These are phyloP conservation scores for Sungouiella thailandica DNA, from an alignment of 805 yeast species.

Conservation along the genomic window DNA sequence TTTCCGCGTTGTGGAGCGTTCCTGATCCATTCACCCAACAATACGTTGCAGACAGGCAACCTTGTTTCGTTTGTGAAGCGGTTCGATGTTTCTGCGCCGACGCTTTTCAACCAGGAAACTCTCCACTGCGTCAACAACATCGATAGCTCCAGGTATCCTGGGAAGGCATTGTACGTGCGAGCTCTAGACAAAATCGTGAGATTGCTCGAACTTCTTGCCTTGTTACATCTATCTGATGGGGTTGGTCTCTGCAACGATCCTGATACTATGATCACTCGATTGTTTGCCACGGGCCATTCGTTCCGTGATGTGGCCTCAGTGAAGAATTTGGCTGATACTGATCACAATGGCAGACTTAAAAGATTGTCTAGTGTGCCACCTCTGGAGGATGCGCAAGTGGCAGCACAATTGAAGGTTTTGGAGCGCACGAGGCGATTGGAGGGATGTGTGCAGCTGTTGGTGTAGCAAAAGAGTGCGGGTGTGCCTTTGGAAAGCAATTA, in stretches of 20 bases:
- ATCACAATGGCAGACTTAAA: background rate
- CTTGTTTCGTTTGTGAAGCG: background rate
- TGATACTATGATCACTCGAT: conserved; percentile 1
- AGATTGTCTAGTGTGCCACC: background rate
- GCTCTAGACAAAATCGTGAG: conserved; percentile 12
- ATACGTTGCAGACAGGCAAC: background rate
- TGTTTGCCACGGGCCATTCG: conserved; percentile 7
- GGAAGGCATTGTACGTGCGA: conserved; percentile 9
- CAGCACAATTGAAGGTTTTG: conserved; percentile 6
- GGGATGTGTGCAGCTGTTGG: background rate
- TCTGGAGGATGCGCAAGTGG: conserved; percentile 3
- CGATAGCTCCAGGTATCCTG: conserved; percentile 10
- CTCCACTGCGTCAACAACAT: conserved; percentile 6
- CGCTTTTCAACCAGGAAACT: background rate
- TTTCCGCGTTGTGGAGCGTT: conserved; percentile 1
- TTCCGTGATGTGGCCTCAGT: conserved; percentile 7
- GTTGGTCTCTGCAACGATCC: conserved; percentile 4
- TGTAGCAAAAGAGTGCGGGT: conserved; percentile 20
- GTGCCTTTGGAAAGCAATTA: no score
- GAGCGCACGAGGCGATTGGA: conserved; percentile 8
- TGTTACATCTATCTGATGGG: conserved; percentile 2
- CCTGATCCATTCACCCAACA: no score
- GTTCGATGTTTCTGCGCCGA: background rate
- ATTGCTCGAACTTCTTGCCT: conserved; percentile 10
- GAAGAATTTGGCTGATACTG: conserved; percentile 5